Evolutionary conservation across 1,284 basidiomycete species (phyloP).

Genomic region (Chondrostereum purpureum): DNA sequence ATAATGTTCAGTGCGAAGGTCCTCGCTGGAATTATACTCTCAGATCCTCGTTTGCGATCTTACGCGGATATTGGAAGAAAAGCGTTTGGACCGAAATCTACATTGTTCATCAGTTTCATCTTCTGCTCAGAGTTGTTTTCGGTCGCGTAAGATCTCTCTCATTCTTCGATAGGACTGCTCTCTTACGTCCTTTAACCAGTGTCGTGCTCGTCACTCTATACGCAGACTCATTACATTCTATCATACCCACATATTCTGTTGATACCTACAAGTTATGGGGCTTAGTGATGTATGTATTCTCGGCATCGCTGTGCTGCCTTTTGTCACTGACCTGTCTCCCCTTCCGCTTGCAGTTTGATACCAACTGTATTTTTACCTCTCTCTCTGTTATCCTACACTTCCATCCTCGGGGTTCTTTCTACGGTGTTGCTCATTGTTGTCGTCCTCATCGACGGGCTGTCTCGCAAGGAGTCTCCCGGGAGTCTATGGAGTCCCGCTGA

Average conservation of each 20-base stretch:
- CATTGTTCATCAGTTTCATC: conserved; percentile 60
- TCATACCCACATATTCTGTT: conserved; percentile 62
- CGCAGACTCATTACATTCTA: conserved; percentile 75
- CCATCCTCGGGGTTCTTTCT: conserved; percentile 78
- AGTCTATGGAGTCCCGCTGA: conserved; percentile 72
- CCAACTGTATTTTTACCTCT: conserved; percentile 84
- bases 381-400: conserved; percentile 79
- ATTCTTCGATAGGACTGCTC: no score
- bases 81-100: conserved; percentile 75
- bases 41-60: conserved; percentile 66
- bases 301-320: neutral
- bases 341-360: conserved; percentile 45
- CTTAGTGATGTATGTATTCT: conserved; percentile 56
- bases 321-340: neutral
- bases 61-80: conserved; percentile 87
- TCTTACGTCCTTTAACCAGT: conserved; percentile 28
- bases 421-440: conserved; percentile 75
- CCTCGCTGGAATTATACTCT: conserved; percentile 67
- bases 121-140: conserved; percentile 86
- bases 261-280: conserved; percentile 74
- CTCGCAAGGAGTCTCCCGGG: conserved; percentile 75
- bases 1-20: conserved; percentile 65
- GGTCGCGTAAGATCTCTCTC: conserved; percentile 45
- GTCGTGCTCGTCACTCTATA: conserved; percentile 83
- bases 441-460: conserved; percentile 79